Percentiles rank a stretch among this genome's conserved stretches.
Conservation (phyloP, 257 asterid species). For the Solanum etuberosum region DNA sequence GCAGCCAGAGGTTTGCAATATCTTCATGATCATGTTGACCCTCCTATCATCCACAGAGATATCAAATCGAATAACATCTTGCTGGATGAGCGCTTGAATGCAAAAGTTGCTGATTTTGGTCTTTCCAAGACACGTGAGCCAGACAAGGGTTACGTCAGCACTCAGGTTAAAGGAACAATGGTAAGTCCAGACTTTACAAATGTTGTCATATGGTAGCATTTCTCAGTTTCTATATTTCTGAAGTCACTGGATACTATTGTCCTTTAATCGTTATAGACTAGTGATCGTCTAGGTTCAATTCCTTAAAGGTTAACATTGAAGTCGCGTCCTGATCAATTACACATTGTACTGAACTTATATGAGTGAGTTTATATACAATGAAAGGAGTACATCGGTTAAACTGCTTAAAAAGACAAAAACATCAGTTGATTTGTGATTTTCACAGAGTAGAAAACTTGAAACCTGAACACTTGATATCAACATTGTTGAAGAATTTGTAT, state of each 20-base stretch:
- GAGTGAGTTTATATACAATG: background rate
- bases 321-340: background rate
- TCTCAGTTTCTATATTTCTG: background rate
- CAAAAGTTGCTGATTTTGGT: slow-evolving; percentile 14
- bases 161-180: slow-evolving; percentile 13
- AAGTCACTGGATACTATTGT: background rate
- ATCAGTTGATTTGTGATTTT: background rate
- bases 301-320: background rate
- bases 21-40: slow-evolving; percentile 7
- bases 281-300: background rate
- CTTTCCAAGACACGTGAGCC: slow-evolving; percentile 1
- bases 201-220: background rate
- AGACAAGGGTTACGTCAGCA: slow-evolving; percentile 3
- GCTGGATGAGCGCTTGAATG: background rate
- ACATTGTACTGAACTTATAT: background rate
- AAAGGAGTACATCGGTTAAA: background rate
- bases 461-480: background rate
- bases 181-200: background rate
- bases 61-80: slow-evolving; percentile 8
- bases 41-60: slow-evolving; percentile 13
- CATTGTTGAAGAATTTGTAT: background rate
- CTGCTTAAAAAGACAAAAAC: background rate
- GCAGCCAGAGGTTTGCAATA: slow-evolving; percentile 10
- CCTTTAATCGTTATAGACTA: background rate
- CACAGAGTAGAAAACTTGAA: background rate